These are phyloP conservation scores for Hyaloscypha bicolor DNA, from an alignment of 495 filamentous ascomycete species.

Conservation along the genomic window DNA sequence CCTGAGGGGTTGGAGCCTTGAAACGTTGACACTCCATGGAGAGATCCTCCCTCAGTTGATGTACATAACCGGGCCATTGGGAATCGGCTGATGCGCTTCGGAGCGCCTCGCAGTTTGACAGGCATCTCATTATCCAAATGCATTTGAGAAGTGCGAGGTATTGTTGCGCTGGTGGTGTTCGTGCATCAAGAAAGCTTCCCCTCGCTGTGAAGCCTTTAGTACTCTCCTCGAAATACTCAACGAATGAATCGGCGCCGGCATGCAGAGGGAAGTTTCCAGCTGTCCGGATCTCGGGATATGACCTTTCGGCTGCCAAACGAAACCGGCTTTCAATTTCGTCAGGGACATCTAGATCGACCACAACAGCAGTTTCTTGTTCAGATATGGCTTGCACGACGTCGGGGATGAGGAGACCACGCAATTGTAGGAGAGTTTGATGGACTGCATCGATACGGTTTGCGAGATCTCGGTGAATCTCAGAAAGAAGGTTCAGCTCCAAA, in stretches of 20 bases:
- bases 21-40: conserved; percentile 21
- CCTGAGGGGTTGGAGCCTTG: conserved; percentile 1
- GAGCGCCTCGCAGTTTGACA: conserved; percentile 12
- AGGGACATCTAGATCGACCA: conserved; percentile 12
- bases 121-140: conserved; percentile 30
- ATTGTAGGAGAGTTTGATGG: conserved; percentile 18
- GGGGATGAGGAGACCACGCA: conserved; percentile 25
- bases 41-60: conserved; percentile 25
- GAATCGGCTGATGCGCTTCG: conserved; percentile 12
- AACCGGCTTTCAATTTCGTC: conserved; percentile 23
- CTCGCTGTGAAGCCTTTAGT: conserved; percentile 21
- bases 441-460: conserved; percentile 27
- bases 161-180: conserved; percentile 23
- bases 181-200: conserved; percentile 26
- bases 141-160: conserved; percentile 34
- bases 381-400: conserved; percentile 26
- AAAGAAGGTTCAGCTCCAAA: conserved; percentile 30
- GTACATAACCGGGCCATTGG: conserved; percentile 31
- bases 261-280: conserved; percentile 28
- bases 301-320: conserved; percentile 15
- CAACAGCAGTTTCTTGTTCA: conserved; percentile 14
- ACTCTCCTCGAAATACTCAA: conserved; percentile 27
- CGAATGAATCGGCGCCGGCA: conserved; percentile 28
- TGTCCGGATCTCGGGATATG: conserved; percentile 5
- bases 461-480: conserved; percentile 29